phyloP scores from a whole-genome alignment of 2,329 filamentous ascomycete genomes.

The Talaromyces pinophilus region DNA sequence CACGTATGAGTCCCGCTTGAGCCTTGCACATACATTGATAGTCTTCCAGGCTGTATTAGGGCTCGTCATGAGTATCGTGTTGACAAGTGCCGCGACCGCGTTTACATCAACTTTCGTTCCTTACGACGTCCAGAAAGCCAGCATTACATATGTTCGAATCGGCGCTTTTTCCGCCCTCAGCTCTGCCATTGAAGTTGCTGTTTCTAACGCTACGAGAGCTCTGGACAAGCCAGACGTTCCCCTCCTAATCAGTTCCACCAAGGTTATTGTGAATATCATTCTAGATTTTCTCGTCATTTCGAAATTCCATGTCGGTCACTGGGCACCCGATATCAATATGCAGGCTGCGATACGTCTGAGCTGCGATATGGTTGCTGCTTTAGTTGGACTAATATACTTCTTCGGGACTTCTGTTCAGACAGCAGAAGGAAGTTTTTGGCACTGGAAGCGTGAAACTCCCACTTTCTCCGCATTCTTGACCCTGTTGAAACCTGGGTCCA shows the following conservation, averaged over 20 bases:
- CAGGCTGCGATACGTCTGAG: not conserved
- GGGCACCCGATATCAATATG: not conserved
- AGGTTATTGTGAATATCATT: not conserved
- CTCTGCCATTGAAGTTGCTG: not conserved
- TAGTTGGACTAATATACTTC: not conserved
- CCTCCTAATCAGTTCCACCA: not conserved
- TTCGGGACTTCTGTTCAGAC: not conserved
- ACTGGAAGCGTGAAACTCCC: not conserved
- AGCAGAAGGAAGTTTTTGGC: not conserved
- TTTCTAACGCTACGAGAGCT: not conserved
- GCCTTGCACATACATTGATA: not conserved
- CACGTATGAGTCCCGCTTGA: not conserved
- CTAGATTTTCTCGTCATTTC: not conserved
- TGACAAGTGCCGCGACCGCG: not conserved
- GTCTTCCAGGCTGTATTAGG: not conserved
- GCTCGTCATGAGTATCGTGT: not conserved
- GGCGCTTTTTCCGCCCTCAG: not conserved
- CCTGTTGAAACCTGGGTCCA: not conserved
- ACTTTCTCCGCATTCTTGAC: not conserved
- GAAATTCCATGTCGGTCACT: not conserved
- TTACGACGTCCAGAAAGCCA: not conserved
- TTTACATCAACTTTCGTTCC: not conserved
- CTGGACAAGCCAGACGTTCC: not conserved
- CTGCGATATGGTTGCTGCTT: not conserved
- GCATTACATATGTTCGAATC: not conserved